Base-by-base conservation (phyloP, 805 yeast species). In the Yarrowia sp. region DNA sequence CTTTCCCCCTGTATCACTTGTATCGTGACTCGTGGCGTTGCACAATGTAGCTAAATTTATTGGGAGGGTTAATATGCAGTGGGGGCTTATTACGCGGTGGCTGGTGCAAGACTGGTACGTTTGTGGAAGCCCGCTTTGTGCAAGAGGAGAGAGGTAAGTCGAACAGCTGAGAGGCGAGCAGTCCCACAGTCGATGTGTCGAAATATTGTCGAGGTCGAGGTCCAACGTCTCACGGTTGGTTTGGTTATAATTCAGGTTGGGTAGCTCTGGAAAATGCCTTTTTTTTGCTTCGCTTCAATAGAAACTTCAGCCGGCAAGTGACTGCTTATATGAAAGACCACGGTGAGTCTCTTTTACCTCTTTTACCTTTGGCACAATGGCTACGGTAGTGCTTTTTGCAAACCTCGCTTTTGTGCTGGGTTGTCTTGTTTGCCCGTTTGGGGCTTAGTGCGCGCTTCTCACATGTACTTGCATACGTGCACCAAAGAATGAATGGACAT, bases 11-110 rank as follows among this genome's bases (percentile, higher is more conserved):
- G 41, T 50, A 41, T 36, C 43, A 43, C 16, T 38, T 52, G 26
- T 56, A 56, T 42, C 63, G 63, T 56, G 63, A 56, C 63, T 56
- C 63, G 63, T 56, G 63, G 63, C 63, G 63, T 56, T 41, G 63
- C 59, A 53, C 41, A 41, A 48, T 32, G 61, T 41, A 56, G 63
- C 40, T 56, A 56, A 56, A 56, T 56, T 56, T 56, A 41, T 56
- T 56, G 63, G 63, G 63, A 56, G 48, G 63, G 48, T 22, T 15
- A 56, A 41, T 56, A 56, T 56, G 63, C 63, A 56, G 63, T 15
- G 22, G 48, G 63, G 48, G 63, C 45, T 53, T 53, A 53, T 56
- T 56, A 56, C 48, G 63, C 63, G 48, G 63, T 56, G 63, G 63
- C 63, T 56, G 63, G 63, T 53, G 59, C 45, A 36, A 36, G 32